Percentiles rank a stretch among this genome's conserved stretches.
Evolutionary conservation across 768 basidiomycete species (phyloP).

Genomic region (Rhodosporidiobolus sp.): DNA sequence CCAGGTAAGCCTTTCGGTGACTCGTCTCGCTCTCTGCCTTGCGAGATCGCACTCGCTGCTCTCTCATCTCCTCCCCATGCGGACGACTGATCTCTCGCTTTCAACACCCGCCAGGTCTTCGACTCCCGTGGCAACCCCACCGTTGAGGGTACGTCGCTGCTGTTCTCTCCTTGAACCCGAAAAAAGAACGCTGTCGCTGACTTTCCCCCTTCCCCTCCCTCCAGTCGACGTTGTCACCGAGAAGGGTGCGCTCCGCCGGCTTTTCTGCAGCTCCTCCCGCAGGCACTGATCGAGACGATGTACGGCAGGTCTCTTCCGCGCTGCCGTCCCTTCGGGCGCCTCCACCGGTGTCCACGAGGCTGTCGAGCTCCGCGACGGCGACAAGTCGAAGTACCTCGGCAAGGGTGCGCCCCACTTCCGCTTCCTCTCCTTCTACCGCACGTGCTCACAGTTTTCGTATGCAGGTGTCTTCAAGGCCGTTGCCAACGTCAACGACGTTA

Average conservation of each 20-base stretch:
- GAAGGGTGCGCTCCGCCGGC: conserved; percentile 38
- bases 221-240: conserved; percentile 44
- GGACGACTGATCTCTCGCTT: neutral
- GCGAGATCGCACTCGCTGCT: neutral
- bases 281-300: conserved; percentile 43
- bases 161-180: neutral
- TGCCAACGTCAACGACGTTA: conserved; percentile 83
- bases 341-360: conserved; percentile 98
- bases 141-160: conserved; percentile 36
- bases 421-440: neutral
- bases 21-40: neutral
- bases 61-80: neutral
- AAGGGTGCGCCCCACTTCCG: conserved; percentile 62
- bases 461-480: conserved; percentile 91
- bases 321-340: conserved; percentile 94
- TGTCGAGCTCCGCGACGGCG: conserved; percentile 95
- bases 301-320: conserved; percentile 81
- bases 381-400: conserved; percentile 87
- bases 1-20: conserved; percentile 35
- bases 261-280: conserved; percentile 67
- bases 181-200: neutral
- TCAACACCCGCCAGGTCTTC: conserved; percentile 68
- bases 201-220: neutral
- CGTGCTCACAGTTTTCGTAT: neutral
- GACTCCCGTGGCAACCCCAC: conserved; percentile 94